phyloP scores from a whole-genome alignment of 202 grass and related monocot genomes.

The Panicum virgatum region DNA sequence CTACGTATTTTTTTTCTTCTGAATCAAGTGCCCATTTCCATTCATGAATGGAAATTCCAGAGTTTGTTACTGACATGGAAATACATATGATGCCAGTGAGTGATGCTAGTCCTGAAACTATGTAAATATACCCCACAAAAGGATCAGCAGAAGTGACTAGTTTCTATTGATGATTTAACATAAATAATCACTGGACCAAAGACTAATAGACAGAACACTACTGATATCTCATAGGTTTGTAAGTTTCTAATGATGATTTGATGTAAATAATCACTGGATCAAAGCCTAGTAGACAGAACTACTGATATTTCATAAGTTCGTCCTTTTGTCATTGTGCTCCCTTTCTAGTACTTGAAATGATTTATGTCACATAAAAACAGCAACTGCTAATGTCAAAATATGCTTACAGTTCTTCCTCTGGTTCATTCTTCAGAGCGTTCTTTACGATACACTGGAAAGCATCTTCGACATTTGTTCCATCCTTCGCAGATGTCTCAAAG shows the following conservation, averaged over 20 bases:
- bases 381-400: not conserved
- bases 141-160: not conserved
- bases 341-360: not conserved
- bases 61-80: no score
- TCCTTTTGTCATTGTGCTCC: not conserved
- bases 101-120: not conserved
- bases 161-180: not conserved
- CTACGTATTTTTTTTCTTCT: no score
- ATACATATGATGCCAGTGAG: not conserved
- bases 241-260: not conserved
- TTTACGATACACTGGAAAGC: slow-evolving; percentile 94
- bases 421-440: slow-evolving; percentile 93
- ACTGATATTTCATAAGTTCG: not conserved
- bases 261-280: not conserved
- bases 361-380: not conserved
- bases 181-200: not conserved
- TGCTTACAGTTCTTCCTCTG: slow-evolving; percentile 92
- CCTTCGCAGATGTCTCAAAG: slow-evolving; percentile 97
- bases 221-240: not conserved
- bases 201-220: not conserved
- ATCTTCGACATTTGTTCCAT: slow-evolving; percentile 88
- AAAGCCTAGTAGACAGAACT: not conserved
- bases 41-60: no score
- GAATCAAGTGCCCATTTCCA: no score
- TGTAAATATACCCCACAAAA: not conserved